These are phyloP conservation scores for Angophora floribunda DNA, from an alignment of 345 rosid genomes.

Conservation along the genomic window DNA sequence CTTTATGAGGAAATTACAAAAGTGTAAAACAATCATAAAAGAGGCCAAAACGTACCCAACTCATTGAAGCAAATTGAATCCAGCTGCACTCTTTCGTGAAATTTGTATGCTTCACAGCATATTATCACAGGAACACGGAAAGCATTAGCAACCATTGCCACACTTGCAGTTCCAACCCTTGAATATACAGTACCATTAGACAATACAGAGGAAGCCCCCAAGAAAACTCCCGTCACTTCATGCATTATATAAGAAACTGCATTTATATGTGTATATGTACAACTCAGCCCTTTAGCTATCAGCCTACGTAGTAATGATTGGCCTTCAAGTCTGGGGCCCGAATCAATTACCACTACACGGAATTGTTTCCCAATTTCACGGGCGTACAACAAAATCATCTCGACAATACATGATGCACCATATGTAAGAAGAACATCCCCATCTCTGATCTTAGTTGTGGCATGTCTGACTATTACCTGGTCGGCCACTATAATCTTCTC, in stretches of 20 bases:
- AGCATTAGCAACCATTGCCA: constrained; percentile 93
- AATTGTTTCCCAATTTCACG: constrained; percentile 77
- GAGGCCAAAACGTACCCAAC: constrained; percentile 48
- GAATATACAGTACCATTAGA: constrained; percentile 95
- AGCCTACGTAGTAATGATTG: constrained; percentile 70
- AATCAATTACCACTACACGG: constrained; percentile 86
- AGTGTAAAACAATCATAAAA: not conserved
- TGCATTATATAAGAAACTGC: constrained; percentile 93
- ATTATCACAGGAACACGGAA: constrained; percentile 78
- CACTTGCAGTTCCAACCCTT: constrained; percentile 87
- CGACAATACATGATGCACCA: constrained; percentile 79
- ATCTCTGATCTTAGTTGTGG: constrained; percentile 77
- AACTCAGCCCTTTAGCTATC: constrained; percentile 68
- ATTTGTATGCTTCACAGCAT: constrained; percentile 94
- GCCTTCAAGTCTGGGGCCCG: constrained; percentile 95
- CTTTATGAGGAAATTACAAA: not conserved
- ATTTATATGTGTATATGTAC: constrained; percentile 89
- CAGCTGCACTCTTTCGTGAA: constrained; percentile 90
- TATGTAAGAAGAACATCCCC: constrained; percentile 92
- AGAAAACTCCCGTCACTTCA: constrained; percentile 83
- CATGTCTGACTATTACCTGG: constrained; percentile 71
- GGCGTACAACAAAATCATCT: constrained; percentile 81
- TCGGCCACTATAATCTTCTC: constrained; percentile 80
- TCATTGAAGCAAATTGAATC: constrained; percentile 96
- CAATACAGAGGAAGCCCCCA: constrained; percentile 91